Base-by-base conservation (phyloP, 129 eudicot species). In the Cynara cardunculus region DNA sequence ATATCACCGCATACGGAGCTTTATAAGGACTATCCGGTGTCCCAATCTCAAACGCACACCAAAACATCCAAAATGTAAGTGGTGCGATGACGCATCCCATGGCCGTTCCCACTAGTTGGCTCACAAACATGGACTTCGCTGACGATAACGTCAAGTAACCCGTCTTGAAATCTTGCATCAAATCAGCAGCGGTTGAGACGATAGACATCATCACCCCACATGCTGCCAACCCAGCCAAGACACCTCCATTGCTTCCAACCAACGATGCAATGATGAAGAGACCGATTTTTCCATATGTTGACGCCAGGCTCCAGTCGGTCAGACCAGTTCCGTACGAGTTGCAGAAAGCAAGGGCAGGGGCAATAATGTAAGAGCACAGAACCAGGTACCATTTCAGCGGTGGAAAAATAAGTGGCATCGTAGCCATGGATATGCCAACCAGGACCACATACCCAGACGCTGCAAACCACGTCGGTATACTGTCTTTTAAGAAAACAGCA, bases 261-360 rank as follows among this genome's bases (percentile, higher is more conserved):
- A 92, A 41, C n/a, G 98, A 88, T 24, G 98, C 97, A 7, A 94
- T 84, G 62, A 92, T 88, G 78, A 94, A 94, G 1, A 94, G 97
- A 19, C 97, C 97, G 71, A 94, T 89, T 76, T 94, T 94, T 18
- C 98, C 98, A 30, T 94, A 94, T 0, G 97, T 94, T 25, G 97
- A 91, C 53, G 96, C 97, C 73, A 94, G 82, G 74, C 91, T 94
- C 97, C 97, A 92, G 82, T 94, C 98, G 21, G 98, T 94, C 12
- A 94, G 97, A 39, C 98, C 98, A 5, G 92, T 84, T 32, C 98
- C 98, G n/a, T 94, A 94, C 3, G 98, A 91, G 87, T 94, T 94
- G 89, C 98, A 94, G 79, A 94, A 94, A 37, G 98, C 98, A 30
- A 94, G 93, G 79, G 97, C 96, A 4, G 97, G 98, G n/a, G 96